Percentiles rank a stretch among this genome's conserved stretches.
These are phyloP conservation scores for Hansfordia pulvinata DNA, from an alignment of 2,329 filamentous ascomycete genomes.

Conservation along the genomic window DNA sequence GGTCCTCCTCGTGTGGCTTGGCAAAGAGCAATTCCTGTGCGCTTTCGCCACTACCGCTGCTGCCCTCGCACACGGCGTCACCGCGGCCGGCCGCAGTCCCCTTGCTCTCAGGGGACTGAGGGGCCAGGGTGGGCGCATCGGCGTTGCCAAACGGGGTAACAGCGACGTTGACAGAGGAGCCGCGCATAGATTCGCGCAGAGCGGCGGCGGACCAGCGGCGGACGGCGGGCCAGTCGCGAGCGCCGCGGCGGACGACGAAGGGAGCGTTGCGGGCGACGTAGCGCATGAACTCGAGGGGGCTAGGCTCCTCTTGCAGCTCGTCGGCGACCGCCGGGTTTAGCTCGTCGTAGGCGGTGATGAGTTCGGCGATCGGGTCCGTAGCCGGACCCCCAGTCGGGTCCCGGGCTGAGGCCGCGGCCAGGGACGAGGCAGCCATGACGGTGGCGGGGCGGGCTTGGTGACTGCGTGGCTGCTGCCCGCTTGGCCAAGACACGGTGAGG, in stretches of 20 bases:
- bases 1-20: conserved; percentile 56
- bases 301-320: conserved; percentile 50
- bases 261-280: conserved; percentile 62
- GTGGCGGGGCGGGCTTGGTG: too few relatives aligned
- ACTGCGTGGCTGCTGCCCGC: too few relatives aligned
- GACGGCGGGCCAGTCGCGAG: conserved; percentile 47
- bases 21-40: conserved; percentile 39
- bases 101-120: too few relatives aligned
- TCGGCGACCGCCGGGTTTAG: conserved; percentile 50
- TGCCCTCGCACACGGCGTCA: neutral
- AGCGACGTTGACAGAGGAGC: conserved; percentile 56
- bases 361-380: conserved; percentile 32
- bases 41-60: neutral
- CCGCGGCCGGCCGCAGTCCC: conserved; percentile 12
- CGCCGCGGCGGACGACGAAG: conserved; percentile 55
- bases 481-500: too few relatives aligned
- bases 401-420: too few relatives aligned
- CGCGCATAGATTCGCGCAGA: conserved; percentile 38
- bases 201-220: conserved; percentile 49
- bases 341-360: conserved; percentile 60
- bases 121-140: conserved; percentile 44
- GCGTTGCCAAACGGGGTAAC: conserved; percentile 58
- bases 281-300: conserved; percentile 67
- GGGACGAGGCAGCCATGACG: too few relatives aligned
- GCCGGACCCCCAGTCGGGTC: too few relatives aligned